A percentile compares a stretch with the other conserved stretches of the same genome.
These are phyloP conservation scores for Capronia epimyces DNA, from an alignment of 2,329 filamentous ascomycete genomes.

Conservation along the genomic window DNA sequence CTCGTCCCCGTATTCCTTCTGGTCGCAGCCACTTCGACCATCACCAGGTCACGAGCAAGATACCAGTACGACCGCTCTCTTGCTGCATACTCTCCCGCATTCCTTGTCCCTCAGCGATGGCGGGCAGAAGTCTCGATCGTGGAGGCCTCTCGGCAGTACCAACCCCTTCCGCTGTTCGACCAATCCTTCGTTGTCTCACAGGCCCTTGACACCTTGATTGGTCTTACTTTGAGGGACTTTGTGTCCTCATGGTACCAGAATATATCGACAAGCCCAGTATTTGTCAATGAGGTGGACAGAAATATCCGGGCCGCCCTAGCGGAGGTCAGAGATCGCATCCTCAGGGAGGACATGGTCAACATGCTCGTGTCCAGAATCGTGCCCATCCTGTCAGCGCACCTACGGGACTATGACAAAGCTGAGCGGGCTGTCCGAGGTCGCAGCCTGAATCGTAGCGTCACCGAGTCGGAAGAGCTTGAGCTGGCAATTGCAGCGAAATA, in stretches of 20 bases:
- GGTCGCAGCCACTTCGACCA: constrained; percentile 50
- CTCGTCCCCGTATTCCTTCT: constrained; percentile 53
- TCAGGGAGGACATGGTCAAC: constrained; percentile 76
- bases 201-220: constrained; percentile 72
- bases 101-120: constrained; percentile 63
- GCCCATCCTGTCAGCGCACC: constrained; percentile 80
- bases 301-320: constrained; percentile 67
- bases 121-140: constrained; percentile 62
- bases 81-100: constrained; percentile 44
- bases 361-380: constrained; percentile 74
- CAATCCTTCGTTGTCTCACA: constrained; percentile 71
- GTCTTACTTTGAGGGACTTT: constrained; percentile 74
- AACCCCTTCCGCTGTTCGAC: constrained; percentile 64
- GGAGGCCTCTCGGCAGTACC: constrained; percentile 61
- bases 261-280: constrained; percentile 75
- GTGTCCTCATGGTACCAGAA: constrained; percentile 80
- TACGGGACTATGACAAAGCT: constrained; percentile 85
- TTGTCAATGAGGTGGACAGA: constrained; percentile 80
- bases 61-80: constrained; percentile 41
- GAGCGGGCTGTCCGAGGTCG: constrained; percentile 80
- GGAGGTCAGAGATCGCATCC: constrained; percentile 65
- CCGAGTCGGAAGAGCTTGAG: constrained; percentile 93
- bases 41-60: constrained; percentile 31
- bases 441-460: constrained; percentile 81
- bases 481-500: constrained; percentile 94